A percentile compares a stretch with the other conserved stretches of the same genome.
These are phyloP conservation scores for Mycena floridula DNA, from an alignment of 768 basidiomycete species.

Conservation along the genomic window DNA sequence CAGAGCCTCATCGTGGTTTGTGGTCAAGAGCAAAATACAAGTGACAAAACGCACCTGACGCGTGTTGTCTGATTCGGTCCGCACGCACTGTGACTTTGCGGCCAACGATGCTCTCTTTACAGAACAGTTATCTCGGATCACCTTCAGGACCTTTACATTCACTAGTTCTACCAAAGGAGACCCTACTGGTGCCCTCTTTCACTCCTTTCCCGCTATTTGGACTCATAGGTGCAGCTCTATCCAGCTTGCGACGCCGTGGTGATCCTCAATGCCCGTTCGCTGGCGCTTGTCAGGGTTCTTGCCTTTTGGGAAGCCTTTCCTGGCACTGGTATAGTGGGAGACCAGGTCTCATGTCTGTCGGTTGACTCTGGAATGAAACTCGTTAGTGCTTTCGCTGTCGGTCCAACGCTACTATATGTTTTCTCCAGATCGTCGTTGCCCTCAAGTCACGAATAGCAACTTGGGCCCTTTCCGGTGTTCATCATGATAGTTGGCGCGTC, in stretches of 20 bases:
- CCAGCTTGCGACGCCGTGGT: conserved; percentile 66
- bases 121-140: conserved; percentile 39
- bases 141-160: conserved; percentile 51
- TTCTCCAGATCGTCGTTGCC: conserved; percentile 63
- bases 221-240: conserved; percentile 68
- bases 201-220: conserved; percentile 1
- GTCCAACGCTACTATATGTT: not conserved
- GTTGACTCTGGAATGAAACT: conserved; percentile 79
- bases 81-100: no score
- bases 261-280: conserved; percentile 62
- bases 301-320: conserved; percentile 82
- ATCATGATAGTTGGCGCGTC: conserved; percentile 64
- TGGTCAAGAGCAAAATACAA: no score
- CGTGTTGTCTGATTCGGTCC: no score
- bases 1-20: no score
- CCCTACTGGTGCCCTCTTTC: conserved; percentile 46
- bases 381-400: conserved; percentile 38
- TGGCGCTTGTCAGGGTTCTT: conserved; percentile 62
- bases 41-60: no score
- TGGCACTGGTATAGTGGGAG: conserved; percentile 34
- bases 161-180: conserved; percentile 47
- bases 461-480: conserved; percentile 70
- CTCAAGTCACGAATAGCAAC: conserved; percentile 63
- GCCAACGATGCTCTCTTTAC: conserved; percentile 51
- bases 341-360: conserved; percentile 52